A percentile compares a stretch with the other conserved stretches of the same genome.
Conservation (phyloP, 2,329 filamentous ascomycete genomes). For the Fusarium virguliforme region DNA sequence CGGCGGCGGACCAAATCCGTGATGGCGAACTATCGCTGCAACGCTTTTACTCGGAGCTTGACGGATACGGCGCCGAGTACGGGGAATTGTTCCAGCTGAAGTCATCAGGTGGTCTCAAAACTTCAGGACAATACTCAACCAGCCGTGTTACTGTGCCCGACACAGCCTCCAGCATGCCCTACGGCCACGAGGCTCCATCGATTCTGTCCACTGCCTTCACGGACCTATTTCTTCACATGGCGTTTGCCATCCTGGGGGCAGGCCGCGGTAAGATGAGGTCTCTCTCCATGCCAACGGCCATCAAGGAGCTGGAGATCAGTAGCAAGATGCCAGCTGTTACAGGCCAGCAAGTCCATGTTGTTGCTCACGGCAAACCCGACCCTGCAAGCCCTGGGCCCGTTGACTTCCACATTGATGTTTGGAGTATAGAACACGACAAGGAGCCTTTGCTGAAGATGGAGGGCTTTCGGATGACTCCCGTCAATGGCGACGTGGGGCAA, state of each 20-base stretch:
- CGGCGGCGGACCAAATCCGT: slow-evolving; percentile 7
- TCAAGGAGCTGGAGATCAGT: slow-evolving; percentile 54
- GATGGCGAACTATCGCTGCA: slow-evolving; percentile 31
- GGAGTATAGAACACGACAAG: slow-evolving; percentile 38
- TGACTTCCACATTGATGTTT: slow-evolving; percentile 57
- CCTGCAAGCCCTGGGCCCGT: slow-evolving; percentile 49
- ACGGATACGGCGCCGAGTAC: slow-evolving; percentile 48
- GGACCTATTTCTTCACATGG: slow-evolving; percentile 62
- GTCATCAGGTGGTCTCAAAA: slow-evolving; percentile 25
- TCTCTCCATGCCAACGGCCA: slow-evolving; percentile 58
- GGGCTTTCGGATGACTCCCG: slow-evolving; percentile 60
- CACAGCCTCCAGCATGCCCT: slow-evolving; percentile 63
- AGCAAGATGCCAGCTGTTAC: slow-evolving; percentile 44
- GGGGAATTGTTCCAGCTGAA: slow-evolving; percentile 46
- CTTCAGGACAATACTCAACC: slow-evolving; percentile 36
- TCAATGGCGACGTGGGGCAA: slow-evolving; percentile 55
- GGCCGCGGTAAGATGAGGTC: slow-evolving; percentile 51
- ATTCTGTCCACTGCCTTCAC: slow-evolving; percentile 64
- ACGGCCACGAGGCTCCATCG: slow-evolving; percentile 60
- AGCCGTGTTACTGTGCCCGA: slow-evolving; percentile 59
- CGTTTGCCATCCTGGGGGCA: slow-evolving; percentile 58
- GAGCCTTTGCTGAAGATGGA: slow-evolving; percentile 57
- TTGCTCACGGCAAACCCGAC: slow-evolving; percentile 49
- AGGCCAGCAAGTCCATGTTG: slow-evolving; percentile 52
- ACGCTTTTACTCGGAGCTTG: slow-evolving; percentile 51